These are phyloP conservation scores for Rhizophagus prolifer DNA, from an alignment of 192 early-diverging fungal genomes.

Conservation along the genomic window DNA sequence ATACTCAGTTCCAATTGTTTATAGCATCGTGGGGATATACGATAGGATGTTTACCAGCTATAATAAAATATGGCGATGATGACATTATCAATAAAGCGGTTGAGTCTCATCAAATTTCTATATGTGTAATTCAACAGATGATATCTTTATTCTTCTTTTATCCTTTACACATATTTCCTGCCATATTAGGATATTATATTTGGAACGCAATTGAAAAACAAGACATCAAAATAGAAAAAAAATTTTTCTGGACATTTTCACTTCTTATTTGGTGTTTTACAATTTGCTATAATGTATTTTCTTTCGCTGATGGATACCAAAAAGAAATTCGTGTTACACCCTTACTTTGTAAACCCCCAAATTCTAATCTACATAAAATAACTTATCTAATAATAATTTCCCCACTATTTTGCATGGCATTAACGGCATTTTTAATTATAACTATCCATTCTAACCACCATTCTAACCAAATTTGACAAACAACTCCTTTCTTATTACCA, in stretches of 20 bases:
- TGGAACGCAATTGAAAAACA: neutral
- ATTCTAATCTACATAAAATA: neutral
- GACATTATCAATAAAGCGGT: neutral
- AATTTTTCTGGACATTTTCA: neutral
- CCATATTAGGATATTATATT: neutral
- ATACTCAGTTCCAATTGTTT: neutral
- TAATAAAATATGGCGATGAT: neutral
- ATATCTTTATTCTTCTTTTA: conserved; percentile 6
- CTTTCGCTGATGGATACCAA: neutral
- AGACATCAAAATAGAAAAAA: neutral
- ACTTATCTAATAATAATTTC: neutral
- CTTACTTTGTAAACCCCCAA: neutral
- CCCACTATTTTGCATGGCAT: no score
- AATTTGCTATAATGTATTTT: neutral
- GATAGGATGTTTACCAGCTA: neutral
- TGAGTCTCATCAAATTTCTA: neutral
- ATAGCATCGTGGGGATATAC: neutral
- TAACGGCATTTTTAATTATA: no score
- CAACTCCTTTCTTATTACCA: no score
- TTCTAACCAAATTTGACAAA: no score
- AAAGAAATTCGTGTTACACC: neutral
- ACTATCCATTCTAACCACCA: no score
- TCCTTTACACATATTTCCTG: conserved; percentile 1
- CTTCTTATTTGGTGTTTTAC: neutral
- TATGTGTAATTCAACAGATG: neutral